Percentiles rank a stretch among this genome's conserved stretches.
These are phyloP conservation scores for Tetracentron sinense DNA, from an alignment of 164 flowering plant genomes.

Conservation along the genomic window DNA sequence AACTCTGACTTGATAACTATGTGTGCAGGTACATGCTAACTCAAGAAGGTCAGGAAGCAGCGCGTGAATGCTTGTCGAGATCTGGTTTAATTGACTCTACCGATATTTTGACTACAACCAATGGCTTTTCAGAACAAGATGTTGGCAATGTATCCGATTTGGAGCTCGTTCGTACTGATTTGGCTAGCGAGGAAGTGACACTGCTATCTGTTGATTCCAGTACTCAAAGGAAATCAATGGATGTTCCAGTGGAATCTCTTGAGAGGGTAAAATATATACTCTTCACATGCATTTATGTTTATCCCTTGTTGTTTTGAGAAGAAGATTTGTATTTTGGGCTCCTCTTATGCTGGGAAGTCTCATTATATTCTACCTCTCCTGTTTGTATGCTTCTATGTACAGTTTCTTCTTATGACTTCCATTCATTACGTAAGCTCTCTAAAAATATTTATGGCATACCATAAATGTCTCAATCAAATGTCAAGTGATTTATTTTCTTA, in stretches of 20 bases:
- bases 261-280: slow-evolving; percentile 43
- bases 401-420: background rate
- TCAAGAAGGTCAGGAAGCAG: slow-evolving; percentile 67
- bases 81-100: slow-evolving; percentile 54
- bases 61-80: slow-evolving; percentile 69
- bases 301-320: background rate
- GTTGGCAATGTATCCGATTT: slow-evolving; percentile 14
- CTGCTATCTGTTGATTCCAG: slow-evolving; percentile 15
- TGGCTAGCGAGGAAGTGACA: slow-evolving; percentile 22
- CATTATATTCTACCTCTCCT: background rate
- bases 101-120: slow-evolving; percentile 17
- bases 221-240: slow-evolving; percentile 30
- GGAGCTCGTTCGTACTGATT: slow-evolving; percentile 19
- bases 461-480: too few relatives aligned
- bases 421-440: too few relatives aligned
- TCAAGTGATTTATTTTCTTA: too few relatives aligned
- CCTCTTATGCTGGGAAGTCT: background rate
- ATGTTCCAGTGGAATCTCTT: slow-evolving; percentile 44
- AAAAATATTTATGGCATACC: too few relatives aligned
- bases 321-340: background rate
- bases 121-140: slow-evolving; percentile 18
- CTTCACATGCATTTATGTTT: background rate
- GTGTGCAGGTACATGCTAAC: slow-evolving; percentile 79
- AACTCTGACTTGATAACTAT: too few relatives aligned
- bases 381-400: background rate